A percentile compares a stretch with the other conserved stretches of the same genome.
Conservation (phyloP, 495 filamentous ascomycete genomes). For the Penicillium parvum region DNA sequence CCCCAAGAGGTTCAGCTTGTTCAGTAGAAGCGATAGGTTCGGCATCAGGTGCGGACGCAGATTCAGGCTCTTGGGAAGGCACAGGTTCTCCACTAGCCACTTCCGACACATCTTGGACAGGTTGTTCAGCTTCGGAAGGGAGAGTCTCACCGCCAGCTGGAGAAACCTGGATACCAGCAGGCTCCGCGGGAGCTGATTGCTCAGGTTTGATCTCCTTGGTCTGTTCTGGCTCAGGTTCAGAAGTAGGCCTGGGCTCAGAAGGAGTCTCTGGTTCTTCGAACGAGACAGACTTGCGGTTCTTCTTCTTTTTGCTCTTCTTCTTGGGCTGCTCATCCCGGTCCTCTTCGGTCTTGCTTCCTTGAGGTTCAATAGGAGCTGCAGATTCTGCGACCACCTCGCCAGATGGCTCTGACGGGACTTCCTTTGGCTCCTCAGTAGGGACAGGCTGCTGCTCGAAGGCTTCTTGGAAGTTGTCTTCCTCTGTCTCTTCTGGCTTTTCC, state of each 20-base stretch:
- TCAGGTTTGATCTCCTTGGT: constrained; percentile 11
- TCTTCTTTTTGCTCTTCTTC: constrained; percentile 34
- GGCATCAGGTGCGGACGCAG: constrained; percentile 1
- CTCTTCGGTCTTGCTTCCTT: constrained; percentile 7
- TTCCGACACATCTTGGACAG: constrained; percentile 4
- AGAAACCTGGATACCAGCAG: constrained; percentile 11
- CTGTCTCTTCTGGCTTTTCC: constrained; percentile 14
- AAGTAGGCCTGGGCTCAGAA: constrained; percentile 5
- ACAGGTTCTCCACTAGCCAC: constrained; percentile 4
- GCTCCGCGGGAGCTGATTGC: constrained; percentile 8
- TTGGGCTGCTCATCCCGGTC: constrained; percentile 4
- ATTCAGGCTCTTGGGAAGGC: constrained; percentile 1
- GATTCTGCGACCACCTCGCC: constrained; percentile 3
- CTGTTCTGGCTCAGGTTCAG: constrained; percentile 11
- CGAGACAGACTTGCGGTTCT: constrained; percentile 28
- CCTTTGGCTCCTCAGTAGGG: constrained; percentile 3
- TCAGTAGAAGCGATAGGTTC: constrained; percentile 8
- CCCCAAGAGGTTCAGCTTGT: constrained; percentile 16
- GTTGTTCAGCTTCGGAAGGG: constrained; percentile 5
- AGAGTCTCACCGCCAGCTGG: constrained; percentile 22
- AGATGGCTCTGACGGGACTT: constrained; percentile 1
- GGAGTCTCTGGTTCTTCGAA: constrained; percentile 20
- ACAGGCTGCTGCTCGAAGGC: constrained; percentile 19
- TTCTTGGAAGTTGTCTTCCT: constrained; percentile 23
- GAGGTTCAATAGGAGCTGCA: not conserved